phyloP scores from a whole-genome alignment of 2,329 filamentous ascomycete species.

The Colletotrichum coccodes region DNA sequence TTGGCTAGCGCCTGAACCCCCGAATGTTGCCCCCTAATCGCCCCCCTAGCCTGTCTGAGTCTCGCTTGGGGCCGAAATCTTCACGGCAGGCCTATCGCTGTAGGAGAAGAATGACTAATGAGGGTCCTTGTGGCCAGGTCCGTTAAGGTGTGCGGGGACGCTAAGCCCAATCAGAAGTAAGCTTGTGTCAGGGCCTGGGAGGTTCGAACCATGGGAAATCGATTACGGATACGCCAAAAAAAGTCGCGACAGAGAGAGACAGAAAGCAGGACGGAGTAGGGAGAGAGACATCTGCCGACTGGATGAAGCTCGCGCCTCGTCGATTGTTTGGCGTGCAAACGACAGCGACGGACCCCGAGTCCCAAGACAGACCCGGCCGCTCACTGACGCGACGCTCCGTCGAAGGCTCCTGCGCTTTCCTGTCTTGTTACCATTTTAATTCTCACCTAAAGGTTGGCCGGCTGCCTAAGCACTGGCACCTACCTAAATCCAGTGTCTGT shows the following conservation, averaged over 20 bases:
- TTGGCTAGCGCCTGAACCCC: not conserved
- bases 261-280: no score
- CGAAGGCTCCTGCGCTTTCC: not conserved
- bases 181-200: slow-evolving; percentile 28
- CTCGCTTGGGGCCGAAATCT: slow-evolving; percentile 12
- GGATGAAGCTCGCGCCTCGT: not conserved
- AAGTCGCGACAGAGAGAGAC: not conserved
- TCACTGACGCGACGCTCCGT: not conserved
- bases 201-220: not conserved
- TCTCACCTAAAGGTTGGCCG: not conserved
- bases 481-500: slow-evolving; percentile 7
- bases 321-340: not conserved
- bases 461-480: not conserved
- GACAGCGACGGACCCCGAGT: not conserved
- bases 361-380: not conserved
- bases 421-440: not conserved
- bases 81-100: slow-evolving; percentile 6
- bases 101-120: not conserved
- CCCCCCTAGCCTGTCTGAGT: not conserved
- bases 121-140: not conserved
- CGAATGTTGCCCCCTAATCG: not conserved
- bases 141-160: slow-evolving; percentile 17
- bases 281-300: not conserved
- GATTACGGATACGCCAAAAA: slow-evolving; percentile 2
- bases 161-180: slow-evolving; percentile 30